Conservation (phyloP, 2,329 filamentous ascomycete genomes). For the Lachnellula willkommii region DNA sequence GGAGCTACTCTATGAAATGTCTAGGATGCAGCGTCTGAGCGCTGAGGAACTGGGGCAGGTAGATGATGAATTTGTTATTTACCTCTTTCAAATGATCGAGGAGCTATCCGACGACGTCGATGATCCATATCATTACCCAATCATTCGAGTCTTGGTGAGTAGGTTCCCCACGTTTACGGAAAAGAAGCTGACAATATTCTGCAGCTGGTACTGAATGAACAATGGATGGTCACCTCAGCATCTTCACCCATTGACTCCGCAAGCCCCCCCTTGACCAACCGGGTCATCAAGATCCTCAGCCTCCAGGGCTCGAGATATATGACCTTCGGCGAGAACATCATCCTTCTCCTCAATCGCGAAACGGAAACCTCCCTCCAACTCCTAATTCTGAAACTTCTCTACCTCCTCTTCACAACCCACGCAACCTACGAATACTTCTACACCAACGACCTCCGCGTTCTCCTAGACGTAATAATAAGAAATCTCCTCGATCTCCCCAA, state of each 20-base stretch:
- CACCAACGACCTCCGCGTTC: slow-evolving; percentile 89
- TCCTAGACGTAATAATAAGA: slow-evolving; percentile 91
- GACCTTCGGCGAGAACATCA: slow-evolving; percentile 97
- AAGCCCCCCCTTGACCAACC: slow-evolving; percentile 67
- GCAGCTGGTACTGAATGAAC: slow-evolving; percentile 91
- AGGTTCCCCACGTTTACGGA: background rate
- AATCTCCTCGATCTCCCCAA: slow-evolving; percentile 94
- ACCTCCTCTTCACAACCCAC: slow-evolving; percentile 87
- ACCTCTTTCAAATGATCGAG: slow-evolving; percentile 84
- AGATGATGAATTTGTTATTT: slow-evolving; percentile 74
- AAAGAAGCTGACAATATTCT: slow-evolving; percentile 18
- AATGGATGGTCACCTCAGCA: slow-evolving; percentile 82
- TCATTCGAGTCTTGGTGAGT: slow-evolving; percentile 84
- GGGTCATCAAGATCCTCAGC: slow-evolving; percentile 86
- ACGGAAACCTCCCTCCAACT: slow-evolving; percentile 90
- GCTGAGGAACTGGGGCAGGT: slow-evolving; percentile 71
- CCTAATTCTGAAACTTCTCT: slow-evolving; percentile 92
- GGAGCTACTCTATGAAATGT: slow-evolving; percentile 94
- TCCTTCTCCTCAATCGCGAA: slow-evolving; percentile 89
- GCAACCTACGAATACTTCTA: slow-evolving; percentile 98
- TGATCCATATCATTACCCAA: slow-evolving; percentile 92
- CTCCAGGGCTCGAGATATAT: slow-evolving; percentile 75
- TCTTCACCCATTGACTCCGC: slow-evolving; percentile 27
- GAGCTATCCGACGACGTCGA: slow-evolving; percentile 77
- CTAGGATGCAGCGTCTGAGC: slow-evolving; percentile 77